Base-by-base conservation (phyloP, 208 protist genomes). In the Wallacemonas sp. region DNA sequence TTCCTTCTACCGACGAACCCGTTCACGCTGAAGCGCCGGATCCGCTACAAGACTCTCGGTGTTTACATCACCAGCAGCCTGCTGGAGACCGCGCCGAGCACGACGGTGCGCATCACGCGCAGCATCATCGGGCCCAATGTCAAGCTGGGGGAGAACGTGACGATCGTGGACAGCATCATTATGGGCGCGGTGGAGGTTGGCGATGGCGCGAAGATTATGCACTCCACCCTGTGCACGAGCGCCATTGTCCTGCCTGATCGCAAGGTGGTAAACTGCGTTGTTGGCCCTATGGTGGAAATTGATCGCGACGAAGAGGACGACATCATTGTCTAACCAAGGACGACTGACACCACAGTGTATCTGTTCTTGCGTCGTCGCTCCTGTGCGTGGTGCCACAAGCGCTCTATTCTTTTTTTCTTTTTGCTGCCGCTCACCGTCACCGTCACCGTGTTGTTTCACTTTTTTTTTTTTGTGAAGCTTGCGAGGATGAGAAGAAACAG, bases 111-210 rank as follows among this genome's bases (percentile, higher is more conserved):
- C 58, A 81, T 93, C 54, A 85, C 76, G 5, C 63, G 78, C 45
- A 95, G 89, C 54, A 80, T 93, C 55, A 83, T 95, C 73, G 89
- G 89, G 5, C 73, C 62, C 1, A 80, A 89, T 53, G 89, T 92
- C 24, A 84, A 55, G 57, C 71, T 94, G 33, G 83, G 77, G 9
- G 33, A 62, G 1, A 77, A 80, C 12, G 85, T 77, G 3, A 76
- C 76, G 36, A 81, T 94, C 54, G 83, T 64, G 6, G 82, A 94
- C 67, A 88, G 79, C 55, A 72, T 94, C 46, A 79, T 92, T 33
- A 71, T 91, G 54, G 81, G 73, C 19, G 79, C 89, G 46, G 84
- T 81, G 2, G 84, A 91, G 67, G 71, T 95, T 32, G 85, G 84
- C 3, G 75, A 74, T 13, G 68, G 69, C 38, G 74, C 83, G 12